Percentiles rank a stretch among this genome's conserved stretches.
phyloP scores from a whole-genome alignment of 345 rosid genomes.

The Hibiscus tridactylites region DNA sequence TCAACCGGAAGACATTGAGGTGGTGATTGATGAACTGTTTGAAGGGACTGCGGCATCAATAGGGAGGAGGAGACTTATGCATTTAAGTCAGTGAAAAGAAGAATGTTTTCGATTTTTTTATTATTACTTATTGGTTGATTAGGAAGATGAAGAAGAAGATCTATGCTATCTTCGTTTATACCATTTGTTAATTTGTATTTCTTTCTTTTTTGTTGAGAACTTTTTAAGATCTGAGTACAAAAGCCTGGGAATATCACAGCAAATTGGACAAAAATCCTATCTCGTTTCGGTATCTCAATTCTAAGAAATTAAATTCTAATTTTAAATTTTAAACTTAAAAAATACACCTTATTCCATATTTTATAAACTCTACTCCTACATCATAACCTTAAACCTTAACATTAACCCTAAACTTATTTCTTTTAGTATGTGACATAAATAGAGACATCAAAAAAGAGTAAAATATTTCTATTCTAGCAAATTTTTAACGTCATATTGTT shows the following conservation, averaged over 20 bases:
- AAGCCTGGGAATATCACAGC: background rate
- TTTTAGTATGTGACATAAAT: too few species aligned
- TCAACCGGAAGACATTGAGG: slow-evolving; percentile 82
- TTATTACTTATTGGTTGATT: too few species aligned
- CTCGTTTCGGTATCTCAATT: too few species aligned
- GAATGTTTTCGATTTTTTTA: background rate
- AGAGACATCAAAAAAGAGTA: too few species aligned
- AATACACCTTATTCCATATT: too few species aligned
- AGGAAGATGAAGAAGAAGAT: background rate
- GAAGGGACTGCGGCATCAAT: slow-evolving; percentile 59
- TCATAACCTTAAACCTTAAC: too few species aligned
- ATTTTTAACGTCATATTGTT: too few species aligned
- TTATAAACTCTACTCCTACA: too few species aligned
- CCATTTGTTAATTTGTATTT: background rate
- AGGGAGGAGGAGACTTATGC: slow-evolving; percentile 30
- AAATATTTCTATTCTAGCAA: too few species aligned
- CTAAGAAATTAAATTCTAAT: too few species aligned
- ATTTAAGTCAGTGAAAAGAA: background rate
- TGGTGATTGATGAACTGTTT: slow-evolving; percentile 61
- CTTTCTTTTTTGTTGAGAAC: background rate
- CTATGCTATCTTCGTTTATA: background rate
- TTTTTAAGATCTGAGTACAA: background rate
- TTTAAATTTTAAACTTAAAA: too few species aligned
- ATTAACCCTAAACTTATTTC: too few species aligned
- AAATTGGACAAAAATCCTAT: background rate